Conservation (phyloP, 495 filamentous ascomycete species). For the Podospora fimiseda region DNA sequence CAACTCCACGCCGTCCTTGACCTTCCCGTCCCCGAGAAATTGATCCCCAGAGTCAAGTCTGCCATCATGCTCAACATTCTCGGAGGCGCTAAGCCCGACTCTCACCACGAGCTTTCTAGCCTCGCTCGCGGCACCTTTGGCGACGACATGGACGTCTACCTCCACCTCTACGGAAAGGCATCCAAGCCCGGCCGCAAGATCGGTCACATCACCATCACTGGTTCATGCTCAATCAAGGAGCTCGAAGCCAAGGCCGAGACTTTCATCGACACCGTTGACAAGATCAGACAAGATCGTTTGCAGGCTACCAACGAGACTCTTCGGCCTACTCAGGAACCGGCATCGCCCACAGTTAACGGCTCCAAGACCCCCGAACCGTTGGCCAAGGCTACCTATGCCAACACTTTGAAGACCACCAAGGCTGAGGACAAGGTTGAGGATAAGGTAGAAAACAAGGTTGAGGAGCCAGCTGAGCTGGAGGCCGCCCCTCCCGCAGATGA, state of each 20-base stretch:
- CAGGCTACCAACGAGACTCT: conserved; percentile 16
- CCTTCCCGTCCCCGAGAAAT: conserved; percentile 58
- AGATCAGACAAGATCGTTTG: conserved; percentile 56
- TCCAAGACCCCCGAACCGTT: background rate
- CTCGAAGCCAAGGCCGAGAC: conserved; percentile 65
- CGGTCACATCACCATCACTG: conserved; percentile 79
- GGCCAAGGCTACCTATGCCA: conserved; percentile 21
- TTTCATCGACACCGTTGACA: conserved; percentile 56
- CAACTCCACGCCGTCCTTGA: conserved; percentile 84
- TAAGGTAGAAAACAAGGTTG: background rate
- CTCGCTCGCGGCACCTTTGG: conserved; percentile 56
- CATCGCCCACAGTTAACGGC: conserved; percentile 1
- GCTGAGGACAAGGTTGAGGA: background rate
- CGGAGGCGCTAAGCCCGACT: conserved; percentile 62
- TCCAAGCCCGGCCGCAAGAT: conserved; percentile 87
- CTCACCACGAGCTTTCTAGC: conserved; percentile 62
- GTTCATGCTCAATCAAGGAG: conserved; percentile 57
- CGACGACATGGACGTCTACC: conserved; percentile 37
- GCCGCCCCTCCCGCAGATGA: too few species aligned
- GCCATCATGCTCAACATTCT: conserved; percentile 98
- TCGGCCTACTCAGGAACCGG: conserved; percentile 18
- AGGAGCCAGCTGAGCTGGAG: background rate
- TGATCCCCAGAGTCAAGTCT: conserved; percentile 50
- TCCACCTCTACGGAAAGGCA: conserved; percentile 91
- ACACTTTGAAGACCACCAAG: background rate